phyloP scores from a whole-genome alignment of 495 filamentous ascomycete species.

The Aspergillus olivimuriae region DNA sequence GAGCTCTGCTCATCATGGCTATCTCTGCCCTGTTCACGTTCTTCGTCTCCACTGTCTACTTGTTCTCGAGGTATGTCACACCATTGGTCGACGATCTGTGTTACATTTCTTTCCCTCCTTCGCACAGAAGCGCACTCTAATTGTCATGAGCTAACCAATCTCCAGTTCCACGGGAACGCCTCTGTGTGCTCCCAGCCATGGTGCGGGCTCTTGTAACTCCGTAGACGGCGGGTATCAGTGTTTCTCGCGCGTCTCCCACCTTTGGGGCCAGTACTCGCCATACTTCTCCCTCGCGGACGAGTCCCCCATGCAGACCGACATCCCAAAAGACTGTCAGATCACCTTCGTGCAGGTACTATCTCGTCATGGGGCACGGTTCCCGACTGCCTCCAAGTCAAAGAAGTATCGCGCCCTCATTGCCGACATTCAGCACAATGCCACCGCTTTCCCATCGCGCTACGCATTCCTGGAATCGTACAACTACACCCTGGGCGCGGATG shows the following conservation, averaged over 20 bases:
- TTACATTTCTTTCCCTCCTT: too few species aligned
- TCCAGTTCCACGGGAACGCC: slow-evolving; percentile 5
- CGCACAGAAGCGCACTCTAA: too few species aligned
- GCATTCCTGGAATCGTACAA: slow-evolving; percentile 61
- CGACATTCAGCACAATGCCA: slow-evolving; percentile 53
- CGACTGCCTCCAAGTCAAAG: slow-evolving; percentile 56
- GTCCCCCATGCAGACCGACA: slow-evolving; percentile 47
- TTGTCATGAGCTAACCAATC: too few species aligned
- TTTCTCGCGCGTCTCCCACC: slow-evolving; percentile 51
- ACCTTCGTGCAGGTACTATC: slow-evolving; percentile 76
- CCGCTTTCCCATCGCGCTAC: slow-evolving; percentile 48
- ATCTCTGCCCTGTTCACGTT: slow-evolving; percentile 6
- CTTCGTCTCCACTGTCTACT: slow-evolving; percentile 4
- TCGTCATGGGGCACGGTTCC: slow-evolving; percentile 78
- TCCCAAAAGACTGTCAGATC: slow-evolving; percentile 59
- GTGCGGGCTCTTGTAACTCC: slow-evolving; percentile 46
- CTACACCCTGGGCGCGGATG: slow-evolving; percentile 68
- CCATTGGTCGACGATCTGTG: too few species aligned
- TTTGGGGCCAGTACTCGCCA: slow-evolving; percentile 84
- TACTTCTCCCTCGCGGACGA: slow-evolving; percentile 58
- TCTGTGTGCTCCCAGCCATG: neutral
- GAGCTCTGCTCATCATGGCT: neutral
- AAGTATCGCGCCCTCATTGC: slow-evolving; percentile 51
- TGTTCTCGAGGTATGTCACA: slow-evolving; percentile 12
- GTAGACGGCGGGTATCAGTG: slow-evolving; percentile 59